A percentile compares a stretch with the other conserved stretches of the same genome.
Conservation (phyloP, 768 basidiomycete species). For the Auricularia cornea region DNA sequence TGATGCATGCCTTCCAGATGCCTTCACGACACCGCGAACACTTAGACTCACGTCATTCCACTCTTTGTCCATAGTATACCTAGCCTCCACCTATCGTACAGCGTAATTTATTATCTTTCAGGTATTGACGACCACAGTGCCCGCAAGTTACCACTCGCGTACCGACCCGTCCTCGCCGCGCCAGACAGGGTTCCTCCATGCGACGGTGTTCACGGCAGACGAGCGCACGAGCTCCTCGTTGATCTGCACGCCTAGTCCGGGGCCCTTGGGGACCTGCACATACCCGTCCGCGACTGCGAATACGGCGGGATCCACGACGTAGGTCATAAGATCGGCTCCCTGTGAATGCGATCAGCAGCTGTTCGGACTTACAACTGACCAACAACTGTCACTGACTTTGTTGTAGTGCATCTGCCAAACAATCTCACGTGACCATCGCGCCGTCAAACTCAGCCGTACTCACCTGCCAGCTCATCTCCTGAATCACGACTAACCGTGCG, state of each 20-base stretch:
- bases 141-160: conserved; percentile 39
- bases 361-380: no score
- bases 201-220: conserved; percentile 12
- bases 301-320: conserved; percentile 37
- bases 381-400: conserved; percentile 26
- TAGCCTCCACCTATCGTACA: neutral
- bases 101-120: neutral
- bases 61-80: neutral
- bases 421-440: neutral
- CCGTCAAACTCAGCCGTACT: conserved; percentile 2
- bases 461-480: conserved; percentile 59
- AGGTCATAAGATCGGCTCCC: conserved; percentile 51
- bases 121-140: neutral
- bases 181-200: conserved; percentile 43
- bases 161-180: conserved; percentile 46
- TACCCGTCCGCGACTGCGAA: conserved; percentile 48
- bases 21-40: neutral
- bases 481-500: conserved; percentile 39
- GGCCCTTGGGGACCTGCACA: conserved; percentile 36
- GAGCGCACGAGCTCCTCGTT: conserved; percentile 47
- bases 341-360: neutral
- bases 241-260: conserved; percentile 54
- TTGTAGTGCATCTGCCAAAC: conserved; percentile 54
- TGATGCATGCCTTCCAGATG: neutral
- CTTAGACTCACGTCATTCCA: neutral